phyloP scores from a whole-genome alignment of 2,329 filamentous ascomycete genomes.

The Elsinoe ampelina region DNA sequence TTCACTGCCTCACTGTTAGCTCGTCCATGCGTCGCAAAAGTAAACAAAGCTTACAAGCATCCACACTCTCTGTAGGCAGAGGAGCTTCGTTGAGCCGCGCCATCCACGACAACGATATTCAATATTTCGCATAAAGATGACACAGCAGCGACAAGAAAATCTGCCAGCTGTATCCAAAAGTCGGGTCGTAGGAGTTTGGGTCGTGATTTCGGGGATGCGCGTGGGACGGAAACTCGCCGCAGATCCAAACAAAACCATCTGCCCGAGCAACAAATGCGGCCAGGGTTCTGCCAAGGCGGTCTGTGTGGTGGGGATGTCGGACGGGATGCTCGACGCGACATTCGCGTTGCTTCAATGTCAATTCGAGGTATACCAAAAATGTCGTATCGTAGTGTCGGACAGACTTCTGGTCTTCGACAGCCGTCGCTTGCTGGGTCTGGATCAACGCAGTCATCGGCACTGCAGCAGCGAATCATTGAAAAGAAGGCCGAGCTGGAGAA shows the following conservation, averaged over 20 bases:
- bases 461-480: constrained; percentile 69
- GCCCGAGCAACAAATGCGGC: constrained; percentile 9
- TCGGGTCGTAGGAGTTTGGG: neutral
- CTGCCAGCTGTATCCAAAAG: constrained; percentile 2
- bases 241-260: constrained; percentile 12
- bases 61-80: constrained; percentile 50
- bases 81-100: constrained; percentile 69
- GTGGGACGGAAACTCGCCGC: constrained; percentile 7
- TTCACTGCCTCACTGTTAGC: constrained; percentile 61
- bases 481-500: constrained; percentile 78
- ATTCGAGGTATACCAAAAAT: constrained; percentile 18
- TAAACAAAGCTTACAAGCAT: constrained; percentile 48
- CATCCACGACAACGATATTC: constrained; percentile 41
- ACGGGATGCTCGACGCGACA: constrained; percentile 1
- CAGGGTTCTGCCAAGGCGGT: constrained; percentile 1
- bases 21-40: neutral
- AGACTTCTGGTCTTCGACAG: constrained; percentile 60
- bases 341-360: constrained; percentile 18
- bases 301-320: neutral
- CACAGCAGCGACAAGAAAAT: neutral
- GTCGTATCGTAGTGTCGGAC: constrained; percentile 33
- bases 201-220: neutral
- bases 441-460: constrained; percentile 56
- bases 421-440: constrained; percentile 39
- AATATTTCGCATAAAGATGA: constrained; percentile 14